phyloP scores from a whole-genome alignment of 768 basidiomycete species.

The Boletellus sp. region DNA sequence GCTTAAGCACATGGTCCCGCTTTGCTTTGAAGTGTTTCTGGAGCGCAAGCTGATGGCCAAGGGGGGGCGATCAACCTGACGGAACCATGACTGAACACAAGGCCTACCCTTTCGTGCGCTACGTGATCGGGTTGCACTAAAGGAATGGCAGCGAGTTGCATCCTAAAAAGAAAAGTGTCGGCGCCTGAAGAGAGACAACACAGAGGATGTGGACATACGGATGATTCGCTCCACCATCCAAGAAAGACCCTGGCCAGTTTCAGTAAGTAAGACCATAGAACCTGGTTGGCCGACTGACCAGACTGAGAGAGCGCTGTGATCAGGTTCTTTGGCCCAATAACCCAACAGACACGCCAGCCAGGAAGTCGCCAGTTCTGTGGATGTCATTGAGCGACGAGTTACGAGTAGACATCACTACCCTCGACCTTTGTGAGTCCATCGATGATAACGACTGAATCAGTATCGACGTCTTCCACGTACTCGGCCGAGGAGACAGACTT shows the following conservation, averaged over 20 bases:
- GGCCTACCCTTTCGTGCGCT: conserved; percentile 57
- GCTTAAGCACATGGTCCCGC: conserved; percentile 81
- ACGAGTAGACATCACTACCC: background rate
- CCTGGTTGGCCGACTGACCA: conserved; percentile 36
- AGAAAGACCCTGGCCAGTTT: conserved; percentile 60
- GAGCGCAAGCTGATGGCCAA: conserved; percentile 55
- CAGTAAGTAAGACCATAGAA: background rate
- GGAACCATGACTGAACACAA: background rate
- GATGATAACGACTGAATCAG: conserved; percentile 80
- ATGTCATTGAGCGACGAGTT: conserved; percentile 10
- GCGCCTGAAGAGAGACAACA: background rate
- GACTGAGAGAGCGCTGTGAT: conserved; percentile 90
- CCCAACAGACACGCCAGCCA: conserved; percentile 94
- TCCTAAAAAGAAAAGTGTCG: conserved; percentile 34
- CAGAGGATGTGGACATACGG: conserved; percentile 50
- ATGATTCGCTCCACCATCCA: conserved; percentile 94
- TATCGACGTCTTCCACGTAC: conserved; percentile 84
- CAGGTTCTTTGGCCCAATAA: conserved; percentile 85
- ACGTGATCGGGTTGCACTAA: conserved; percentile 74
- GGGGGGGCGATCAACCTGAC: background rate
- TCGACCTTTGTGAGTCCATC: conserved; percentile 88
- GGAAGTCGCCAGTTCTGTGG: conserved; percentile 89
- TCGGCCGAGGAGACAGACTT: conserved; percentile 77
- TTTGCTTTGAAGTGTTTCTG: conserved; percentile 90
- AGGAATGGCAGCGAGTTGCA: conserved; percentile 86